phyloP scores from a whole-genome alignment of 2,329 filamentous ascomycete genomes.

The Paecilomyces dactylethromorphus region DNA sequence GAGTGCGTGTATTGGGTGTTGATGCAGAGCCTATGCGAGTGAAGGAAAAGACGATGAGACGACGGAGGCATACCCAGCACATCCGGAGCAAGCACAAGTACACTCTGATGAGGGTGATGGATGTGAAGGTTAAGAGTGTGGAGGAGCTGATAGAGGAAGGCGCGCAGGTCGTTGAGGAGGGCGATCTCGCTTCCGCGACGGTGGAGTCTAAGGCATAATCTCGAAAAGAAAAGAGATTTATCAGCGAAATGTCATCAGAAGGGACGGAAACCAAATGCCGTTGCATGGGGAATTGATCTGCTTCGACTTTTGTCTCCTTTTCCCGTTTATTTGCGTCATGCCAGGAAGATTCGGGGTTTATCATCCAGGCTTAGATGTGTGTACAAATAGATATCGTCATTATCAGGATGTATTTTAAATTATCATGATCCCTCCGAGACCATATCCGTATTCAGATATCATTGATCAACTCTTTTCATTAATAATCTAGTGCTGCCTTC shows the following conservation, averaged over 20 bases:
- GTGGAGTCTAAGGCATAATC: conserved; percentile 19
- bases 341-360: background rate
- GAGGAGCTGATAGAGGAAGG: conserved; percentile 47
- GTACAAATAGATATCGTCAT: background rate
- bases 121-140: conserved; percentile 61
- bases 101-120: conserved; percentile 77
- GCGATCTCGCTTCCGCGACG: conserved; percentile 9
- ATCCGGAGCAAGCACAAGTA: conserved; percentile 87
- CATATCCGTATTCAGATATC: background rate
- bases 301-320: background rate
- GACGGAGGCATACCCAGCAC: conserved; percentile 59
- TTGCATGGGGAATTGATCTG: background rate
- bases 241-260: background rate
- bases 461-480: too few relatives aligned
- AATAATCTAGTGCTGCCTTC: too few relatives aligned
- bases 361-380: background rate
- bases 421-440: background rate
- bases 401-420: background rate
- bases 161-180: conserved; percentile 28
- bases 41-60: conserved; percentile 77
- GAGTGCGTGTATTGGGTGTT: conserved; percentile 75
- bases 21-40: conserved; percentile 73
- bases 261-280: background rate
- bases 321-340: background rate
- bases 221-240: background rate